Evolutionary conservation across 2,329 filamentous ascomycete species (phyloP).

Genomic region (Biscogniauxia marginata): DNA sequence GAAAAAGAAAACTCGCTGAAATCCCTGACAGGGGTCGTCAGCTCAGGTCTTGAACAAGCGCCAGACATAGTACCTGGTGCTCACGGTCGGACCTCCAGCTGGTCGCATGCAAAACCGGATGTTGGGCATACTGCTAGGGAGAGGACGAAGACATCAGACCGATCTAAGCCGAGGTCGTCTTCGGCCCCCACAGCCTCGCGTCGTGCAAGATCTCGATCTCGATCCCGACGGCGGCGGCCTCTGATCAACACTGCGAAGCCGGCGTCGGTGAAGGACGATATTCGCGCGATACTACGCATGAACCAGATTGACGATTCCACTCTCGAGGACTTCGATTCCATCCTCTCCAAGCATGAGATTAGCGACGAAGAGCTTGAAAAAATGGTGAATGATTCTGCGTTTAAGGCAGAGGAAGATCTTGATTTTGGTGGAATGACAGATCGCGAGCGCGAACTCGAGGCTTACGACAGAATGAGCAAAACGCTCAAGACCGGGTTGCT

Average conservation of each 20-base stretch:
- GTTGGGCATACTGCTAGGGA: constrained; percentile 8
- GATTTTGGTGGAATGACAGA: constrained; percentile 28
- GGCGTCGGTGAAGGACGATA: constrained; percentile 55
- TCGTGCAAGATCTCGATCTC: constrained; percentile 35
- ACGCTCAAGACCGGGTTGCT: constrained; percentile 50
- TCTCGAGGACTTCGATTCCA: constrained; percentile 55
- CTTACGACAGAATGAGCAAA: constrained; percentile 51
- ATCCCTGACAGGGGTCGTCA: constrained; percentile 5
- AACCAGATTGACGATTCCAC: constrained; percentile 60
- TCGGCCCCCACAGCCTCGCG: constrained; percentile 30
- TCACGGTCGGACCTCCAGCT: constrained; percentile 11
- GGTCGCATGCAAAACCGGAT: constrained; percentile 8
- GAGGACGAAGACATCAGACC: constrained; percentile 4
- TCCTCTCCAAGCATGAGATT: constrained; percentile 41
- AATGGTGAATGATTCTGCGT: constrained; percentile 25
- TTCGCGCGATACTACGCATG: constrained; percentile 50
- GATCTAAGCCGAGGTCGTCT: constrained; percentile 21
- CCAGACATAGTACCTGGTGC: constrained; percentile 1
- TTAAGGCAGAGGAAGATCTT: constrained; percentile 29
- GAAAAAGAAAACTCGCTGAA: constrained; percentile 18
- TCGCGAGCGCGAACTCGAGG: constrained; percentile 41
- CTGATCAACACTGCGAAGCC: constrained; percentile 54
- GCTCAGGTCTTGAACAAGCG: constrained; percentile 1
- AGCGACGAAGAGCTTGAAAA: constrained; percentile 28
- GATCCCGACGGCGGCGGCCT: constrained; percentile 44